These are phyloP conservation scores for Ambrosia trifida DNA, from an alignment of 129 eudicot genomes.

Conservation along the genomic window DNA sequence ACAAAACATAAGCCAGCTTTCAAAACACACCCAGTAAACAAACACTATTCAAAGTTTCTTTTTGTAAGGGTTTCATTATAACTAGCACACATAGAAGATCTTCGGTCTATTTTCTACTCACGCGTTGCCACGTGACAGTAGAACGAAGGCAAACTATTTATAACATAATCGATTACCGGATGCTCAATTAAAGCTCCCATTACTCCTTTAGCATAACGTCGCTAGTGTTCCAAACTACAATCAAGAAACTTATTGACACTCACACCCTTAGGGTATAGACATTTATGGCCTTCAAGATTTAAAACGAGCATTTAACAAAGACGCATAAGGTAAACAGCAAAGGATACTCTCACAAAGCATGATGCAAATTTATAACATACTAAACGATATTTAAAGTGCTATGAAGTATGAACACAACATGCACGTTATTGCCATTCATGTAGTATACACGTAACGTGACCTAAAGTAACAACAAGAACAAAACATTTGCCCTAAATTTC, in stretches of 20 bases:
- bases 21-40: constrained; percentile 10
- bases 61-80: background rate
- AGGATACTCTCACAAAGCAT: constrained; percentile 11
- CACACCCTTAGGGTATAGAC: constrained; percentile 5
- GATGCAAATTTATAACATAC: background rate
- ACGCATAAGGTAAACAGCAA: constrained; percentile 8
- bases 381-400: background rate
- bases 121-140: background rate
- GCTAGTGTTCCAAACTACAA: background rate
- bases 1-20: constrained; percentile 14
- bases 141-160: background rate
- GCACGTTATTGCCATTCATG: background rate
- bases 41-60: background rate
- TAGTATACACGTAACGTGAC: background rate
- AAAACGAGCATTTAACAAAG: background rate
- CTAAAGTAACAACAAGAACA: constrained; percentile 10
- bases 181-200: constrained; percentile 10
- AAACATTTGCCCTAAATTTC: constrained; percentile 21
- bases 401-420: background rate
- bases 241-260: constrained; percentile 20
- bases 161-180: constrained; percentile 9
- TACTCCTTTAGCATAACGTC: constrained; percentile 23
- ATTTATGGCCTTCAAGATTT: background rate
- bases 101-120: constrained; percentile 8
- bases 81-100: constrained; percentile 16